Percentiles rank a stretch among this genome's conserved stretches.
Conservation (phyloP, 805 yeast species). For the Isabelozyma pseudorhagii region DNA sequence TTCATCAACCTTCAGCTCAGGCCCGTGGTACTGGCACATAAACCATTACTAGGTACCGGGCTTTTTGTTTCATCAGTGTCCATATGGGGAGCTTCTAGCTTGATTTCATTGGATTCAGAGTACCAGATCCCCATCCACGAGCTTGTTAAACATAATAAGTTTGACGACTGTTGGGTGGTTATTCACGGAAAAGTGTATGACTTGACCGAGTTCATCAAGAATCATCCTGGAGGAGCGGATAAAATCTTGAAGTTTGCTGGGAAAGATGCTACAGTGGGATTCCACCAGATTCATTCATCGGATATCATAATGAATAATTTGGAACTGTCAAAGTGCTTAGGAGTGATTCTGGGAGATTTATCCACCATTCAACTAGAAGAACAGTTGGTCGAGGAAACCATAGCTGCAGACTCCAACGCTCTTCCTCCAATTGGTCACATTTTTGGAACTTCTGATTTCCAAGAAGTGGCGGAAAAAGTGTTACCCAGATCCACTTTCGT, state of each 20-base stretch:
- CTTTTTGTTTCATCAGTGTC: not conserved
- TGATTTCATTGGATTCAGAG: not conserved
- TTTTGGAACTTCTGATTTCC: constrained; percentile 32
- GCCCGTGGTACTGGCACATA: too few species aligned
- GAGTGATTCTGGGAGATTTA: constrained; percentile 13
- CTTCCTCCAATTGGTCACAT: constrained; percentile 24
- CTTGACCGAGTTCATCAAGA: constrained; percentile 28
- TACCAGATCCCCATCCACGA: constrained; percentile 7
- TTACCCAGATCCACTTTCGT: constrained; percentile 26
- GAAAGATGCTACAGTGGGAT: constrained; percentile 47
- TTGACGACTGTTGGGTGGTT: constrained; percentile 21
- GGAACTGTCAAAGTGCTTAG: constrained; percentile 12
- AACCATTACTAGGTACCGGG: not conserved
- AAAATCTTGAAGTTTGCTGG: constrained; percentile 51
- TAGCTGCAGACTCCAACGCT: constrained; percentile 4
- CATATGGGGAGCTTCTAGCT: not conserved
- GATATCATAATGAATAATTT: constrained; percentile 8
- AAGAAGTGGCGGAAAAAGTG: constrained; percentile 25
- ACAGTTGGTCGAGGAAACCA: not conserved
- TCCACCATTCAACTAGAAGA: not conserved
- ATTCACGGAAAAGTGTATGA: constrained; percentile 28
- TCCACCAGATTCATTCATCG: constrained; percentile 36
- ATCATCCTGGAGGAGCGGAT: constrained; percentile 48
- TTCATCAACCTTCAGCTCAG: not conserved
- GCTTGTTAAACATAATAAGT: constrained; percentile 11